Evolutionary conservation across 768 basidiomycete genomes (phyloP), one percentile per base, ranked within the genome.

Genomic region (Kwoniella botswanensis): DNA sequence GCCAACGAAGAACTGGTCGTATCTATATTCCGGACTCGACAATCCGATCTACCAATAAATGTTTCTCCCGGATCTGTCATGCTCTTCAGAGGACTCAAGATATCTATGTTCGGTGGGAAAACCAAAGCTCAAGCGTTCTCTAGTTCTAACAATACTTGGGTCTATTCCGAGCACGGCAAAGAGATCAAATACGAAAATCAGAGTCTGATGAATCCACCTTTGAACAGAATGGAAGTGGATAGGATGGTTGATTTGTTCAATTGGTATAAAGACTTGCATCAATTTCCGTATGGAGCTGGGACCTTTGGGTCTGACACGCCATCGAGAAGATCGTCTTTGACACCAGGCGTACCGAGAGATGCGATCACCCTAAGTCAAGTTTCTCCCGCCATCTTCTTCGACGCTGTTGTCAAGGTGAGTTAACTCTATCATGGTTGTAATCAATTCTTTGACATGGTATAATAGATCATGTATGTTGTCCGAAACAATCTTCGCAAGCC

Each of bases 351-450:
- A n/a, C 18, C 26, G 13, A 60, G 70, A 42, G 57, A 26, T 9
- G 24, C 43, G 11, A 44, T 68, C 24, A 42, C 21, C 9, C 59
- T 75, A 13, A 62, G 59, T 6, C 64, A 74, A 13, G 54, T 74
- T n/a, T 6, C 12, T 15, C 46, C 29, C 15, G 54, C 68, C 12
- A 24, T 43, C 1, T 79, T 75, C 57, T 75, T 73, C 44, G 62
- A 76, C 63, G 68, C 56, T 3, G 58, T 69, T 2, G 73, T 75
- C 72, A 79, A 79, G 69, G 78, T 79, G 46, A 75, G 76, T 55
- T 2, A 13, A 21, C 12, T 7, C 55, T 7, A 29, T 15, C 56
- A 12, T 10, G 1, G 15, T 58, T 4, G 3, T 18, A 44, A 13
- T n/a, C n/a, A n/a, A 17, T 41, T 46, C 44, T 1, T 41, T 21